Base-by-base conservation (phyloP, 2,329 filamentous ascomycete genomes). In the Trichoderma simmonsii region DNA sequence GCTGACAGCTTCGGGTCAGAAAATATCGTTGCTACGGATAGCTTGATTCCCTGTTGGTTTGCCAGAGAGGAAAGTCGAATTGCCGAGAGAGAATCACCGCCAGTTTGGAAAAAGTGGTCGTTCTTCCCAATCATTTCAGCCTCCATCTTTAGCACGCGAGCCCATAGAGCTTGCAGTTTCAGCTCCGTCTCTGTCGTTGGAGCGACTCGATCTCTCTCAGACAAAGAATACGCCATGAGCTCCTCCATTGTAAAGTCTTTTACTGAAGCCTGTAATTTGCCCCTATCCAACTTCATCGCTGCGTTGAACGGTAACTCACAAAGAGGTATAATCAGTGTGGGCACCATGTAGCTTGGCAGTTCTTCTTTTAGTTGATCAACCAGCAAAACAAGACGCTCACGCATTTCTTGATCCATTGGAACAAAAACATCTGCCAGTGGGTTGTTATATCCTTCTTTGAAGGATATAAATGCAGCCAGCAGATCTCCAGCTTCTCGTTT, bases 1-100 rank as follows among this genome's bases (percentile, higher is more conserved):
- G 43, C 39, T 6, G 62, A 66, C 7, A 72, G 32, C 21, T 61
- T 68, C 3, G 71, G 34, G 21, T 70, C 32, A 9, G 39, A 18
- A 43, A 72, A 70, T 43, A 72, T 70, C 1, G 26, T 28, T 30
- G 66, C 12, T 24, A 72, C 59, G 11, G 65, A 24, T 2, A 72
- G 48, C 26, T 51, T 54, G 18, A 72, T 62, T 12, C 43, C 60
- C 1, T 56, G 26, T 21, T 59, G 39, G 12, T 61, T 59, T n/a
- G 70, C 70, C 4, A 59, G n/a, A n/a, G 39, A 56, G 15, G 56
- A 59, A 21, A 72, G 71, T n/a, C 54, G 30, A 32, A 72, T 72
- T 1, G 71, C 71, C 5, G 48, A 54, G 9, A 85, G 77, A 0
- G 84, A 85, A 75, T 85, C 83, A 6, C 84, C 83, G 0, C 83